A percentile compares a stretch with the other conserved stretches of the same genome.
These are phyloP conservation scores for Microstegium vimineum DNA, from an alignment of 176 grass and related monocot genomes.

Conservation along the genomic window DNA sequence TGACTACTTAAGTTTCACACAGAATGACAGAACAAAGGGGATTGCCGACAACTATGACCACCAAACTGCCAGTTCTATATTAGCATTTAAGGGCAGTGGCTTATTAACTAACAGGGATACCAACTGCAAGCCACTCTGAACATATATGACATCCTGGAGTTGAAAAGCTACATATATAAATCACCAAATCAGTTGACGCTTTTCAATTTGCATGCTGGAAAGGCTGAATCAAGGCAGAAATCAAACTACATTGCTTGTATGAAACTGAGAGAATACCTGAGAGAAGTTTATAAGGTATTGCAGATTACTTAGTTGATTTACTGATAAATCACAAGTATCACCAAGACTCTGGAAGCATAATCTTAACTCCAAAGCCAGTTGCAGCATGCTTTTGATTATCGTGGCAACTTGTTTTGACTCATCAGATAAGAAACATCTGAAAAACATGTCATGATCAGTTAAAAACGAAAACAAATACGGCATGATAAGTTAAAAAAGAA, in stretches of 20 bases:
- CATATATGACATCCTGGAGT: too few relatives aligned
- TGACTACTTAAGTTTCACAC: too few relatives aligned
- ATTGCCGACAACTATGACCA: too few relatives aligned
- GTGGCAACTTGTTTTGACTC: constrained; percentile 68
- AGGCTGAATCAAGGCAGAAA: constrained; percentile 5
- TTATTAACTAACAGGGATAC: too few relatives aligned
- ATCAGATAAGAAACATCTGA: constrained; percentile 83
- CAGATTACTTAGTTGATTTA: constrained; percentile 35
- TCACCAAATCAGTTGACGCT: neutral
- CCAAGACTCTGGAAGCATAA: constrained; percentile 48
- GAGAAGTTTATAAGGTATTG: neutral
- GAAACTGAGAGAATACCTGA: neutral
- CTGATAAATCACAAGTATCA: constrained; percentile 25
- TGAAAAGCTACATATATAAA: neutral
- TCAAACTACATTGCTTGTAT: neutral
- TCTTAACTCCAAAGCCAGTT: constrained; percentile 63
- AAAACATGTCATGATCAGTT: constrained; percentile 1
- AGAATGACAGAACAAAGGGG: too few relatives aligned
- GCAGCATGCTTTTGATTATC: constrained; percentile 83
- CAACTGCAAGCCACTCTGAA: neutral
- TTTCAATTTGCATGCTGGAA: neutral
- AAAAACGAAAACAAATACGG: neutral
- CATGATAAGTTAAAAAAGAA: constrained; percentile 4
- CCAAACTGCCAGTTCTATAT: too few relatives aligned
- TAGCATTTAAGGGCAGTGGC: too few relatives aligned